phyloP scores from a whole-genome alignment of 2,329 filamentous ascomycete genomes.

The Blastomyces silverae region DNA sequence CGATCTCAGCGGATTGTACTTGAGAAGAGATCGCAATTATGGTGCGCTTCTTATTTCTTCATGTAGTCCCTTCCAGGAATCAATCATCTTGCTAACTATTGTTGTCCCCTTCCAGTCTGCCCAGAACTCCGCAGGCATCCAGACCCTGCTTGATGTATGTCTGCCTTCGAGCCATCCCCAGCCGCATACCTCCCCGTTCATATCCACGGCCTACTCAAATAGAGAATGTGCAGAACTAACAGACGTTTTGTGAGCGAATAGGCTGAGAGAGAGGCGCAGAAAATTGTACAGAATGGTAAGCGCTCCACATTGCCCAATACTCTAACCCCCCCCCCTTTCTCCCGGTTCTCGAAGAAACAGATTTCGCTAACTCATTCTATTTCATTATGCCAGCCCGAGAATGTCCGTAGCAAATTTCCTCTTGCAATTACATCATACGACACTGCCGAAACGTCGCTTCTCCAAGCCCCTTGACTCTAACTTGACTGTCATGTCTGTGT shows the following conservation, averaged over 20 bases:
- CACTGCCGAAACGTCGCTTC: background rate
- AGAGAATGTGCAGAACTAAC: background rate
- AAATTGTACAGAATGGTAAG: constrained; percentile 94
- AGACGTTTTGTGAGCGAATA: constrained; percentile 35
- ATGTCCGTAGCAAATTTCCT: constrained; percentile 52
- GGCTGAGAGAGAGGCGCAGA: constrained; percentile 97
- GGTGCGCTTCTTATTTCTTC: background rate
- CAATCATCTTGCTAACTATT: constrained; percentile 8
- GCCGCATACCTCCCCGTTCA: constrained; percentile 12
- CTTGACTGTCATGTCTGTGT: constrained; percentile 14
- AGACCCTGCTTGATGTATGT: constrained; percentile 94
- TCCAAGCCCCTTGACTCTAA: background rate
- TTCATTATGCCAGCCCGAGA: constrained; percentile 60
- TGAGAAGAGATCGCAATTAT: constrained; percentile 11
- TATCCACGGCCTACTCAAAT: background rate
- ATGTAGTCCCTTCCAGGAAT: background rate
- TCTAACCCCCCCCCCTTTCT: background rate
- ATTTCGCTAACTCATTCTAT: constrained; percentile 14
- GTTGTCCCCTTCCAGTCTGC: constrained; percentile 52
- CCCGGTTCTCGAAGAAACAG: background rate
- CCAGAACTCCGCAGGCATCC: constrained; percentile 97
- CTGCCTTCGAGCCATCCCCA: background rate
- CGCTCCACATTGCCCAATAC: constrained; percentile 14
- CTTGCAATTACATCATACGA: background rate
- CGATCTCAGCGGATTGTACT: background rate